Percentiles rank a stretch among this genome's conserved stretches.
Conservation (phyloP, 2,329 filamentous ascomycete species). For the Venturia asperata region DNA sequence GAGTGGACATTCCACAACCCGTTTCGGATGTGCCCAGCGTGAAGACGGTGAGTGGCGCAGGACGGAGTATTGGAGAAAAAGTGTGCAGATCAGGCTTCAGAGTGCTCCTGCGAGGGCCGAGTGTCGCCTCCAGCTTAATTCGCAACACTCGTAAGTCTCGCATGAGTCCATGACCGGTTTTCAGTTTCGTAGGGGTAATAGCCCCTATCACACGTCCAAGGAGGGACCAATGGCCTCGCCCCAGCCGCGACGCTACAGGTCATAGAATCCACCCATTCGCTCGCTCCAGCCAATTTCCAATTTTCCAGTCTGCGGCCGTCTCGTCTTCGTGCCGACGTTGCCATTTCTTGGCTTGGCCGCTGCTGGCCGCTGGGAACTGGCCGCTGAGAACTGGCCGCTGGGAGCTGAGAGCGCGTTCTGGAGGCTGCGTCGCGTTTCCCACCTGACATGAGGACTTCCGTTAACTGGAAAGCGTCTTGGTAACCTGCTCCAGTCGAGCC, state of each 20-base stretch:
- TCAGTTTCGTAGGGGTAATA: constrained; percentile 25
- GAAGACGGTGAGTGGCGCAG: not conserved
- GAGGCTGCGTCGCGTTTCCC: not conserved
- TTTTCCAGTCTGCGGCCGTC: not conserved
- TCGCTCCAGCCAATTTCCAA: not conserved
- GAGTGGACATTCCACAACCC: not conserved
- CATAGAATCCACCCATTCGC: not conserved
- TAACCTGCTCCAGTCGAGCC: not conserved
- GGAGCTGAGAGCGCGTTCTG: not conserved
- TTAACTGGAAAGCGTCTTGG: constrained; percentile 20
- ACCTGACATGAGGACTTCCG: constrained; percentile 17
- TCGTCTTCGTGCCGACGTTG: not conserved
- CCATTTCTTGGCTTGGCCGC: not conserved
- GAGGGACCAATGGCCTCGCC: too few species aligned
- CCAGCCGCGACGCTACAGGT: not conserved
- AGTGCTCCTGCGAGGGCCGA: not conserved
- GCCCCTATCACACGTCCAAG: too few species aligned
- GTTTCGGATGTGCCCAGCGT: not conserved
- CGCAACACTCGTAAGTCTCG: constrained; percentile 21
- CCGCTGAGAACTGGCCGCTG: too few species aligned
- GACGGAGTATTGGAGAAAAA: too few species aligned
- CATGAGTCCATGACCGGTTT: too few species aligned
- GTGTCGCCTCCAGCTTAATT: not conserved
- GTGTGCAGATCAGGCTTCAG: too few species aligned
- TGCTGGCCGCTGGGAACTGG: too few species aligned